Percentiles rank a stretch among this genome's conserved stretches.
phyloP scores from a whole-genome alignment of 164 flowering plant species.

The Nelumbo lutea region DNA sequence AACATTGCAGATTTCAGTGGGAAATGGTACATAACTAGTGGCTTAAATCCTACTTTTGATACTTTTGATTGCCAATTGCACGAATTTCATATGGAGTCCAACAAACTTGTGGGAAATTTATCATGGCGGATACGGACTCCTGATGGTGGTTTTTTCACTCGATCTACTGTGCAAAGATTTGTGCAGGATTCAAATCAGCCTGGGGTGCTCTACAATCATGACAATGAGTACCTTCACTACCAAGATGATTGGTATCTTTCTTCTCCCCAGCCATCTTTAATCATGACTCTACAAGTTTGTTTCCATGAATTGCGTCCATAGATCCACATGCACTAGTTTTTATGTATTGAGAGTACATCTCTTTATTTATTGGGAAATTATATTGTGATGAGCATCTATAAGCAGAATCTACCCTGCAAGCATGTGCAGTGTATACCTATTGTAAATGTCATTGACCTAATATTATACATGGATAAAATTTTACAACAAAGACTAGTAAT shows the following conservation, averaged over 20 bases:
- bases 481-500: not conserved
- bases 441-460: not conserved
- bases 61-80: conserved; percentile 89
- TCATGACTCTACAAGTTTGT: not conserved
- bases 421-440: not conserved
- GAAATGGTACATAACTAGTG: conserved; percentile 89
- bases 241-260: conserved; percentile 87
- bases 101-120: conserved; percentile 75
- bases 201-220: conserved; percentile 85
- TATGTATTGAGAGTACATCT: not conserved
- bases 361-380: not conserved
- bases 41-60: conserved; percentile 90
- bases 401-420: not conserved
- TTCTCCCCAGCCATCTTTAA: not conserved
- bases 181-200: conserved; percentile 83
- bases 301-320: not conserved
- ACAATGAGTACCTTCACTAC: conserved; percentile 89
- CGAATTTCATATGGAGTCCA: conserved; percentile 68
- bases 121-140: conserved; percentile 88
- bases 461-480: not conserved
- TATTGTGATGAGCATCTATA: not conserved
- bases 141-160: conserved; percentile 79
- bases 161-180: conserved; percentile 67
- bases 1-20: conserved; percentile 77
- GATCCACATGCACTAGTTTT: not conserved